Evolutionary conservation across 2,329 filamentous ascomycete genomes (phyloP).

Genomic region (Fusarium vanettenii): DNA sequence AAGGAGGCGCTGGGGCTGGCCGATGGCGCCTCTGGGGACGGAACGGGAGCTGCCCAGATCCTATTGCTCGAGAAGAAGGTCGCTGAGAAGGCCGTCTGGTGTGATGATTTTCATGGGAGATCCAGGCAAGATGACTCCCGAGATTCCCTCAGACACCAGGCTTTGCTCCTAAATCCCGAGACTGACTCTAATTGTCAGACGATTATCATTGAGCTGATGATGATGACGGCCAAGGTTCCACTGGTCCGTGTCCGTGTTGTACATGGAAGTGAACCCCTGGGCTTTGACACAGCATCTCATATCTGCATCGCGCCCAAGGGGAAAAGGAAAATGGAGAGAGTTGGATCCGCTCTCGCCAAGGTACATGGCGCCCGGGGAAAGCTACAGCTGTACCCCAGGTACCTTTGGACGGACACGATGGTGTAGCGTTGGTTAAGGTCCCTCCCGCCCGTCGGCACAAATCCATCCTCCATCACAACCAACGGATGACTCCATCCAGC

Average conservation of each 20-base stretch:
- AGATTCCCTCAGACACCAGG: background rate
- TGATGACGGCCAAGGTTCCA: conserved; percentile 17
- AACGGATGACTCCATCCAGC: conserved; percentile 3
- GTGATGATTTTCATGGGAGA: background rate
- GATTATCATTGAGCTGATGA: background rate
- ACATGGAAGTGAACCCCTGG: conserved; percentile 11
- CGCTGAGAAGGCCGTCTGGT: conserved; percentile 24
- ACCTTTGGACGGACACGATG: background rate
- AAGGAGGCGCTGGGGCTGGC: conserved; percentile 24
- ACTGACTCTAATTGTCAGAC: background rate
- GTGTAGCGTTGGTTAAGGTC: background rate
- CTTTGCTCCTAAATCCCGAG: background rate
- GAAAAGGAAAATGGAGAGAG: conserved; percentile 8
- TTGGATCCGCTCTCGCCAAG: conserved; percentile 14
- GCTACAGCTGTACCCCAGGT: conserved; percentile 2
- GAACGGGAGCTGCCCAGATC: conserved; percentile 27
- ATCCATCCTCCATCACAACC: conserved; percentile 2
- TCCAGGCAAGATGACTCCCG: background rate
- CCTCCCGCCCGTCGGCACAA: conserved; percentile 7
- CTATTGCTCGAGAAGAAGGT: conserved; percentile 9
- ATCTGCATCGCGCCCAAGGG: conserved; percentile 7
- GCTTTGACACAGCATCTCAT: conserved; percentile 18
- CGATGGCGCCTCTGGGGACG: conserved; percentile 14
- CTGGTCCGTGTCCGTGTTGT: conserved; percentile 8
- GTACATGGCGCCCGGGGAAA: conserved; percentile 3